Evolutionary conservation across 2,329 filamentous ascomycete genomes (phyloP).

Genomic region (Neonectria ditissima): DNA sequence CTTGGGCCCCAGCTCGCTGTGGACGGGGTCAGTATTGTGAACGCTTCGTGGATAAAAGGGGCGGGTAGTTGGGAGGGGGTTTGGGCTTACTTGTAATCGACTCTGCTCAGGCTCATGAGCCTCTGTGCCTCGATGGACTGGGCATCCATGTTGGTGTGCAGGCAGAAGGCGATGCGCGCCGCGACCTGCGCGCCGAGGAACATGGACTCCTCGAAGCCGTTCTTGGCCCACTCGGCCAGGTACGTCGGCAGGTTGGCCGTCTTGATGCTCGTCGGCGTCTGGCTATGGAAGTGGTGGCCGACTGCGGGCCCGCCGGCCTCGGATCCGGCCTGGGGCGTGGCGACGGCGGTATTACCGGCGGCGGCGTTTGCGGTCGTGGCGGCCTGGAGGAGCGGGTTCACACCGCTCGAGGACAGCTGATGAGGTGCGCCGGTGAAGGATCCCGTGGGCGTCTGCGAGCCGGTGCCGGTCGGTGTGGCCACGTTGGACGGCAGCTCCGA

Average conservation of each 20-base stretch:
- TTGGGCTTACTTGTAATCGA: constrained; percentile 70
- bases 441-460: constrained; percentile 87
- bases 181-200: constrained; percentile 92
- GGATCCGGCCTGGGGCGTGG: constrained; percentile 56
- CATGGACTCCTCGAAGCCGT: constrained; percentile 81
- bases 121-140: constrained; percentile 64
- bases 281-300: constrained; percentile 68
- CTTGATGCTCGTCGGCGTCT: constrained; percentile 88
- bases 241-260: constrained; percentile 83
- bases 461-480: constrained; percentile 89
- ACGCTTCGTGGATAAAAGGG: neutral
- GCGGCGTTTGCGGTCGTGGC: constrained; percentile 80
- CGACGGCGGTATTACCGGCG: constrained; percentile 53
- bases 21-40: constrained; percentile 24
- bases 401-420: constrained; percentile 69
- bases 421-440: constrained; percentile 66
- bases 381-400: constrained; percentile 92
- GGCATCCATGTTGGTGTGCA: constrained; percentile 67
- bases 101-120: constrained; percentile 67
- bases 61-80: constrained; percentile 22
- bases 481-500: constrained; percentile 95
- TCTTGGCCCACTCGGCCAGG: constrained; percentile 90
- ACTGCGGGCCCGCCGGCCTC: constrained; percentile 51
- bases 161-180: constrained; percentile 70
- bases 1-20: constrained; percentile 66